Evolutionary conservation across 2,329 filamentous ascomycete species (phyloP).

Genomic region (Pseudodiploospora longispora): DNA sequence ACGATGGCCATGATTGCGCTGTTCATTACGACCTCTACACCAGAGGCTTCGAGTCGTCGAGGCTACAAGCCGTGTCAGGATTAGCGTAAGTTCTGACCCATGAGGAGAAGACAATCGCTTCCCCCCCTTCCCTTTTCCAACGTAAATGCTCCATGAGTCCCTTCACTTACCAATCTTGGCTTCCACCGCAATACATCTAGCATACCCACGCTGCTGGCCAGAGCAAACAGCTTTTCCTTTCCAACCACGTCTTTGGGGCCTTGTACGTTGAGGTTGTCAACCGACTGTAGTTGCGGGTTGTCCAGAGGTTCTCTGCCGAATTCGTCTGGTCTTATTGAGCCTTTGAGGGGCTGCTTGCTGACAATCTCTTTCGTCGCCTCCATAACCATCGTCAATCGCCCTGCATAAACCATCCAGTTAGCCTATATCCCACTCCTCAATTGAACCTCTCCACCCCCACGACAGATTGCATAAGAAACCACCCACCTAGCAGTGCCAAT

Average conservation of each 20-base stretch:
- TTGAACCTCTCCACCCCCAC: background rate
- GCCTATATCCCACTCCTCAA: background rate
- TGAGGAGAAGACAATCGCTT: background rate
- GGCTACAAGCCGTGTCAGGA: constrained; percentile 31
- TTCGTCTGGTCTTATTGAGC: constrained; percentile 30
- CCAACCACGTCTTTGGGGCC: constrained; percentile 55
- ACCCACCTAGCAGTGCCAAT: constrained; percentile 75
- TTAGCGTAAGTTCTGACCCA: background rate
- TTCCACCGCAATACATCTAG: constrained; percentile 78
- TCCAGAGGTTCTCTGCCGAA: constrained; percentile 57
- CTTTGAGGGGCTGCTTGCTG: constrained; percentile 21
- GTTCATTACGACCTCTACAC: constrained; percentile 64
- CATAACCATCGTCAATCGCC: constrained; percentile 29
- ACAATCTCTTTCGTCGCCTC: constrained; percentile 31
- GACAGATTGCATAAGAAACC: background rate
- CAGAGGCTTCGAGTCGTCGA: constrained; percentile 62
- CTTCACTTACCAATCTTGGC: constrained; percentile 61
- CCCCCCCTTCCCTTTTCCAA: background rate
- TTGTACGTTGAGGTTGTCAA: constrained; percentile 60
- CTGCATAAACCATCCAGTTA: constrained; percentile 14
- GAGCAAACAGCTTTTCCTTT: constrained; percentile 54
- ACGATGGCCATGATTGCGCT: constrained; percentile 78
- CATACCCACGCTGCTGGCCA: constrained; percentile 66
- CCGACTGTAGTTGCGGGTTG: constrained; percentile 61
- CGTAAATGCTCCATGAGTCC: background rate